Conservation (phyloP, 441 rosid genomes). For the Bruguiera hainesii region DNA sequence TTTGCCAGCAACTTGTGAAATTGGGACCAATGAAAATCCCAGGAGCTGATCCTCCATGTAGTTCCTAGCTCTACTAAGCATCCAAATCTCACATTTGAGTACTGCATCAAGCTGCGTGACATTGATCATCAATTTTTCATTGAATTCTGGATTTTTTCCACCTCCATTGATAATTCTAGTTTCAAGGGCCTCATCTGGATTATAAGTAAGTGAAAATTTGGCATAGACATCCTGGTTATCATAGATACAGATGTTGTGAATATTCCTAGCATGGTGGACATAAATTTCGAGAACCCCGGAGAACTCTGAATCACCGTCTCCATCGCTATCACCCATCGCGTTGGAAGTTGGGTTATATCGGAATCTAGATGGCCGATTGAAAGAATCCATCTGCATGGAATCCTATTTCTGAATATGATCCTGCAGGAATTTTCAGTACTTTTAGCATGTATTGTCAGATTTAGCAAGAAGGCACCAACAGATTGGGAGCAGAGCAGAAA, state of each 20-base stretch:
- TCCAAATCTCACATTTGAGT: constrained; percentile 95
- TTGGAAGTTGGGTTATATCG: constrained; percentile 32
- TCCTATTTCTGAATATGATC: background rate
- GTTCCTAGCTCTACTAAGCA: constrained; percentile 82
- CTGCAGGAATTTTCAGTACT: background rate
- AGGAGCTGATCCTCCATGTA: constrained; percentile 93
- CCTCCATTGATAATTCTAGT: constrained; percentile 73
- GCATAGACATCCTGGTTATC: constrained; percentile 93
- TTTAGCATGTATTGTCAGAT: background rate
- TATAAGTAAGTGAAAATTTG: constrained; percentile 81
- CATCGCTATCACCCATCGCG: constrained; percentile 29
- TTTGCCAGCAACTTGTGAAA: constrained; percentile 60
- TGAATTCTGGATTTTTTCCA: constrained; percentile 85
- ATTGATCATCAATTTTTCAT: constrained; percentile 51
- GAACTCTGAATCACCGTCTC: constrained; percentile 39
- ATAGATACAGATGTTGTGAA: constrained; percentile 94
- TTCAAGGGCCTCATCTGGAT: constrained; percentile 75
- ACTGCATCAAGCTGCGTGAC: constrained; percentile 60
- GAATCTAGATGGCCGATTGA: constrained; percentile 42
- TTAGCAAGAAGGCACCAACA: constrained; percentile 1
- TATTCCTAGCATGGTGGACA: constrained; percentile 89
- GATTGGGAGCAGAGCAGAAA: constrained; percentile 3
- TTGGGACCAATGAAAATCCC: constrained; percentile 74
- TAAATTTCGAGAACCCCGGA: constrained; percentile 65
- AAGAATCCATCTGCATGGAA: constrained; percentile 46